Evolutionary conservation across 257 asterid species (phyloP), one percentile per base, ranked within the genome.

Genomic region (Scutellaria minor): DNA sequence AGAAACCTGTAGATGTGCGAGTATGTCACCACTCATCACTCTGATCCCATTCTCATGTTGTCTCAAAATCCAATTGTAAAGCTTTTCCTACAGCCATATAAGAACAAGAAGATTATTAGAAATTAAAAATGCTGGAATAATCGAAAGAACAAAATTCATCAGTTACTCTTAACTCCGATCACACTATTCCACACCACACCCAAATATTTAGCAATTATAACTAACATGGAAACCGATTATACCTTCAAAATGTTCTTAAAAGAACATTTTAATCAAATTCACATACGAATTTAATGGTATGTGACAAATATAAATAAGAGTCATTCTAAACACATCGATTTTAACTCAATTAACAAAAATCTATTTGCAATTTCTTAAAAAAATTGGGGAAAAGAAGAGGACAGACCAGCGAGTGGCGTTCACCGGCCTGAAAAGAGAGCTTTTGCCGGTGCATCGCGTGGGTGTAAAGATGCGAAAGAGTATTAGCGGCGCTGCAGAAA

Each of bases 401-500:
- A 63, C 77, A 68, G 22, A 92, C 98, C 97, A 93, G 48, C 58
- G 90, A 85, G 66, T 90, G 90, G 59, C 90, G 93, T 82, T 93
- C 97, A 10, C 98, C 98, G 75, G 98, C 92, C 72, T 87, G 95
- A 63, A 93, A 93, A 52, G 96, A 90, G 71, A 90, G 95, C 48
- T 86, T 82, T 73, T 93, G 98, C 37, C 89, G 96, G 83, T 90
- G 84, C 96, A 87, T 93, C 75, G 98, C 87, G 61, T 90, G 97
- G 65, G 96, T 84, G 77, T 93, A 93, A 11, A 90, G 96, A 88
- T 93, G 97, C 11, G 95, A 90, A 14, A 93, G 97, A 24, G 95
- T 89, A 78, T 90, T 93, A 9, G 97, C 96, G n/a, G 95, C 88
- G 85, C 85, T 84, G 86, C 95, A 87, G 77, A 90, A 93, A 58